These are phyloP conservation scores for Cordyceps militaris DNA, from an alignment of 2,329 filamentous ascomycete species.

Conservation along the genomic window DNA sequence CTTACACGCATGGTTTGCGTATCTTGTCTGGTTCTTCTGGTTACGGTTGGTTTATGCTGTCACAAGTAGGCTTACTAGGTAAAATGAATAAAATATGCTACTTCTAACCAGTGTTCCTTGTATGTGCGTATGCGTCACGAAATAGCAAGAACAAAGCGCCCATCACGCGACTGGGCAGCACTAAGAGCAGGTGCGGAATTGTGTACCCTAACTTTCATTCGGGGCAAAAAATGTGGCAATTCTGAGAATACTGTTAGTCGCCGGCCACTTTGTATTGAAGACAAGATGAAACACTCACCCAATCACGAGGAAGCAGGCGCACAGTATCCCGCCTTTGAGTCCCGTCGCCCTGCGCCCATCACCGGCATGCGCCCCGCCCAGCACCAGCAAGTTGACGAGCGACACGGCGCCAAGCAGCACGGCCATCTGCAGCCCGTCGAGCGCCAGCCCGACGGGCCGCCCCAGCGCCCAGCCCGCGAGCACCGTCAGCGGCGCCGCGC, in stretches of 20 bases:
- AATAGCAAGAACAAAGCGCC: neutral
- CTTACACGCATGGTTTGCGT: neutral
- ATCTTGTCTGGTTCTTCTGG: neutral
- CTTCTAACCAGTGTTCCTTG: neutral
- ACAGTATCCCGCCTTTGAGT: constrained; percentile 49
- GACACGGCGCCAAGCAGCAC: constrained; percentile 63
- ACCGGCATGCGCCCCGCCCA: neutral
- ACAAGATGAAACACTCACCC: constrained; percentile 21
- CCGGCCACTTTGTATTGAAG: neutral
- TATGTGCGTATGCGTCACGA: neutral
- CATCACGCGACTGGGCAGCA: neutral
- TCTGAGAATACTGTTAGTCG: neutral
- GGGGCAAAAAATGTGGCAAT: constrained; percentile 1
- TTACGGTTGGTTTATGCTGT: neutral
- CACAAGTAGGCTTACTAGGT: neutral
- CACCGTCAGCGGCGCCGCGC: constrained; percentile 53
- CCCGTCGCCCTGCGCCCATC: constrained; percentile 51
- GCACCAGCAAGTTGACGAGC: constrained; percentile 69
- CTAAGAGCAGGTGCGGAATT: neutral
- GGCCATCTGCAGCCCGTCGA: constrained; percentile 69
- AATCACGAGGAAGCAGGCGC: constrained; percentile 48
- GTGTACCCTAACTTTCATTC: neutral
- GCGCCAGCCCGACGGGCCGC: constrained; percentile 57
- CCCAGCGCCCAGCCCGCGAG: constrained; percentile 51
- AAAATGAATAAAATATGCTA: neutral